Evolutionary conservation across 2,329 filamentous ascomycete species (phyloP).

Genomic region (Exophiala sideris): DNA sequence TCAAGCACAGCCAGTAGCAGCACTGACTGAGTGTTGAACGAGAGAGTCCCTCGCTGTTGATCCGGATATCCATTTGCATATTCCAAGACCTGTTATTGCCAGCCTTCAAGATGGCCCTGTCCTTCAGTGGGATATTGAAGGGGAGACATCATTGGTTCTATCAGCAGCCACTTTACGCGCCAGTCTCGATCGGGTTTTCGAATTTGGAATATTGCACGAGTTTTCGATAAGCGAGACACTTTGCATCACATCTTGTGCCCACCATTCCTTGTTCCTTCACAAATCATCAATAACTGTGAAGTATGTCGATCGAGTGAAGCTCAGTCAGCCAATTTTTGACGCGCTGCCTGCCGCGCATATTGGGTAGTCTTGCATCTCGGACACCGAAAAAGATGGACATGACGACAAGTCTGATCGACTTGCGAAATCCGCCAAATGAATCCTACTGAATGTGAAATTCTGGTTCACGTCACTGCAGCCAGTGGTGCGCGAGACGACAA

Average conservation of each 20-base stretch:
- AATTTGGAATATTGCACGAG: constrained; percentile 11
- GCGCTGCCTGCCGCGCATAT: no score
- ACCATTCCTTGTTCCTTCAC: background rate
- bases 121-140: background rate
- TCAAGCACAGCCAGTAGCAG: no score
- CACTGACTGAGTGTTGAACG: no score
- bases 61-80: background rate
- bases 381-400: no score
- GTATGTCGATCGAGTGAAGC: no score
- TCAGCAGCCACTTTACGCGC: background rate
- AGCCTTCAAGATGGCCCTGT: background rate
- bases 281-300: no score
- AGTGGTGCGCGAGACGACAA: constrained; percentile 37
- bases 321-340: no score
- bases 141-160: background rate
- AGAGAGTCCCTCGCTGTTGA: no score
- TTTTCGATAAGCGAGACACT: background rate
- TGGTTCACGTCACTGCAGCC: constrained; percentile 42
- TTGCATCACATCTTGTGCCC: no score
- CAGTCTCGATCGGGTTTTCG: background rate
- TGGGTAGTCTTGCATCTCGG: no score
- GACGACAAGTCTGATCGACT: background rate
- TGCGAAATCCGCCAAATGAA: constrained; percentile 5
- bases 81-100: background rate
- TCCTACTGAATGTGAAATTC: constrained; percentile 33